phyloP scores from a whole-genome alignment of 78 protist species.

The Tieghemostelium lacteum region DNA sequence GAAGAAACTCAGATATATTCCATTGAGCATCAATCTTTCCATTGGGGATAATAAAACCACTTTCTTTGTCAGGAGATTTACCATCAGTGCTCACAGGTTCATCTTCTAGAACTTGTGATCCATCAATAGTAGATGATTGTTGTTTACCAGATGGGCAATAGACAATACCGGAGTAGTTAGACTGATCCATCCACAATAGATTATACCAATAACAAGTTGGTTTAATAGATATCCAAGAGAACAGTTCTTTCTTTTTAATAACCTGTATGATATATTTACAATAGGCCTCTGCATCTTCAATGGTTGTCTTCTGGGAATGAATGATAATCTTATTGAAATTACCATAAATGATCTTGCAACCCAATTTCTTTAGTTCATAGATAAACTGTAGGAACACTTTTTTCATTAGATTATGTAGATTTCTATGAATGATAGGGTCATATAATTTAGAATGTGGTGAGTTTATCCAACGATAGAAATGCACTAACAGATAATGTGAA shows the following conservation, averaged over 20 bases:
- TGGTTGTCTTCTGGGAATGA: slow-evolving; percentile 76
- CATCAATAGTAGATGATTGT: not conserved
- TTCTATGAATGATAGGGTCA: slow-evolving; percentile 86
- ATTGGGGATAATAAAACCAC: not conserved
- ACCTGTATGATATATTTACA: slow-evolving; percentile 43
- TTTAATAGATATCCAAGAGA: slow-evolving; percentile 55
- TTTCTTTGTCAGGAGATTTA: not conserved
- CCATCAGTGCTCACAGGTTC: not conserved
- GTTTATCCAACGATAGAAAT: slow-evolving; percentile 93
- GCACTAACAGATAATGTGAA: slow-evolving; percentile 83
- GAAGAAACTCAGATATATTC: slow-evolving; percentile 62
- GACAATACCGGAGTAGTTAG: slow-evolving; percentile 84
- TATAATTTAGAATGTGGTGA: slow-evolving; percentile 76
- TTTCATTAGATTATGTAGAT: slow-evolving; percentile 86
- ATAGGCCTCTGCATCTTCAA: slow-evolving; percentile 85
- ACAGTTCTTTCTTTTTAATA: slow-evolving; percentile 78
- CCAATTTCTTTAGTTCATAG: slow-evolving; percentile 81
- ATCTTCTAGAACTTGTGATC: not conserved
- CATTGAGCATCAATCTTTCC: slow-evolving; percentile 41
- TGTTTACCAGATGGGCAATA: not conserved
- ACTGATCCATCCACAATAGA: slow-evolving; percentile 84
- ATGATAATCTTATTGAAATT: slow-evolving; percentile 80
- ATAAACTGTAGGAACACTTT: slow-evolving; percentile 89
- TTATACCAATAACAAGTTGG: slow-evolving; percentile 63
- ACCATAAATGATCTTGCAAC: slow-evolving; percentile 86